A percentile compares a stretch with the other conserved stretches of the same genome.
These are phyloP conservation scores for Trametopsis cervina DNA, from an alignment of 768 basidiomycete species.

Conservation along the genomic window DNA sequence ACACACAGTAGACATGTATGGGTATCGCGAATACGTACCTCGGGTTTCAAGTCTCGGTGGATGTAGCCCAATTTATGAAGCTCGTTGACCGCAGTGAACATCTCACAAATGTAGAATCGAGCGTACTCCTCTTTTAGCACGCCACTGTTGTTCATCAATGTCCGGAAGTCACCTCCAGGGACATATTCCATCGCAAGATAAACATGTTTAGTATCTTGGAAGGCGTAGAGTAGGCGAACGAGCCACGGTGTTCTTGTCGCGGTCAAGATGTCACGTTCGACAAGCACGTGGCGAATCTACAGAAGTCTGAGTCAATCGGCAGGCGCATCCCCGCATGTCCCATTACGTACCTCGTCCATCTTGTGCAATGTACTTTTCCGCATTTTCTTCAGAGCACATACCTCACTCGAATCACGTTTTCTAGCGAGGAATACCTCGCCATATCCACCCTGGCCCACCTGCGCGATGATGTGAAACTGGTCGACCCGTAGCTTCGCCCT, in stretches of 20 bases:
- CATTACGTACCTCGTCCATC: constrained; percentile 81
- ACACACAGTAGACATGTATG: background rate
- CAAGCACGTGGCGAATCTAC: constrained; percentile 93
- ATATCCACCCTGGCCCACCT: constrained; percentile 98
- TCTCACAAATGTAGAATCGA: constrained; percentile 94
- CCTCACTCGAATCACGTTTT: constrained; percentile 92
- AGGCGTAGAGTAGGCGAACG: constrained; percentile 90
- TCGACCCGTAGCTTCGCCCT: constrained; percentile 89
- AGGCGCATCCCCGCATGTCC: too few relatives aligned
- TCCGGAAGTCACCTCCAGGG: constrained; percentile 96
- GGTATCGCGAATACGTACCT: constrained; percentile 45
- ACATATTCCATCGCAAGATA: constrained; percentile 99
- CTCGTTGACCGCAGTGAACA: constrained; percentile 93
- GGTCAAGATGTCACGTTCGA: constrained; percentile 95
- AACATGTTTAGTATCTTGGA: constrained; percentile 87
- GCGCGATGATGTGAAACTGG: constrained; percentile 97
- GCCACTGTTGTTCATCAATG: constrained; percentile 94
- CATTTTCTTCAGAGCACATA: constrained; percentile 98
- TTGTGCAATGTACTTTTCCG: constrained; percentile 88
- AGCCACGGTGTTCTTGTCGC: constrained; percentile 98
- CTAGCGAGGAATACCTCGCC: constrained; percentile 96
- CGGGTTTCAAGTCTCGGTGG: constrained; percentile 96
- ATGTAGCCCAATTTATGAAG: constrained; percentile 97
- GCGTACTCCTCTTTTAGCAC: constrained; percentile 97
- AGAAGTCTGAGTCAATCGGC: constrained; percentile 1